phyloP scores from a whole-genome alignment of 2,329 filamentous ascomycete species.

The Ophiostoma angusticollis region DNA sequence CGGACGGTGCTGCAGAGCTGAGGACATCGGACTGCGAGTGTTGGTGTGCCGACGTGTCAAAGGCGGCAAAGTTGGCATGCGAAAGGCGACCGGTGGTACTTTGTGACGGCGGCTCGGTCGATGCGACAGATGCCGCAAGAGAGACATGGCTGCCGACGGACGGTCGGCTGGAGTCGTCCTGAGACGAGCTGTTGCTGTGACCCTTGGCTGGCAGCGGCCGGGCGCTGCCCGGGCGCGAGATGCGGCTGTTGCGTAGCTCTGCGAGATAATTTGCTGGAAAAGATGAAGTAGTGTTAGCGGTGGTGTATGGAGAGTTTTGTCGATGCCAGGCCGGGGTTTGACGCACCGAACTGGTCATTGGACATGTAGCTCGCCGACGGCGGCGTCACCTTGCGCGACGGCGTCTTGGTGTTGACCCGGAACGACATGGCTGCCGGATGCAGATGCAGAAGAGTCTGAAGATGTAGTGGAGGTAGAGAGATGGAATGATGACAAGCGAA shows the following conservation, averaged over 20 bases:
- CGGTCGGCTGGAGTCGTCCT: constrained; percentile 5
- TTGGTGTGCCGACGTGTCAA: constrained; percentile 16
- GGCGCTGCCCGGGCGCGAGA: constrained; percentile 56
- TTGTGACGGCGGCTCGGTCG: constrained; percentile 9
- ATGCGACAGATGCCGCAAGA: background rate
- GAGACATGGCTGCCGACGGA: constrained; percentile 7
- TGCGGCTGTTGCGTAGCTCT: constrained; percentile 55
- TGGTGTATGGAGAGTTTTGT: too few species aligned
- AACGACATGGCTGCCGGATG: constrained; percentile 21
- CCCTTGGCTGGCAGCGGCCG: constrained; percentile 47
- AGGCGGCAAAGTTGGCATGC: background rate
- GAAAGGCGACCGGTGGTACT: too few species aligned
- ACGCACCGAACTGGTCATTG: constrained; percentile 48
- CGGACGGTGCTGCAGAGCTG: background rate
- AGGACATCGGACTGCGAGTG: constrained; percentile 10
- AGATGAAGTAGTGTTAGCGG: constrained; percentile 1
- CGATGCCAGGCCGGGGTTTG: too few species aligned
- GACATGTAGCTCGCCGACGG: constrained; percentile 53
- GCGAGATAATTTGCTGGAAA: constrained; percentile 54
- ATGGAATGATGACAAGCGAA: too few species aligned
- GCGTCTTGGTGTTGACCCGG: constrained; percentile 20
- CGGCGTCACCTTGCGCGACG: constrained; percentile 42
- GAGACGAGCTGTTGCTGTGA: constrained; percentile 20
- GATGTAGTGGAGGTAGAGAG: too few species aligned
- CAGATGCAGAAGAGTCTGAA: too few species aligned